Base-by-base conservation (phyloP, 306 rosid genomes). In the Cicer pinnatifidum region DNA sequence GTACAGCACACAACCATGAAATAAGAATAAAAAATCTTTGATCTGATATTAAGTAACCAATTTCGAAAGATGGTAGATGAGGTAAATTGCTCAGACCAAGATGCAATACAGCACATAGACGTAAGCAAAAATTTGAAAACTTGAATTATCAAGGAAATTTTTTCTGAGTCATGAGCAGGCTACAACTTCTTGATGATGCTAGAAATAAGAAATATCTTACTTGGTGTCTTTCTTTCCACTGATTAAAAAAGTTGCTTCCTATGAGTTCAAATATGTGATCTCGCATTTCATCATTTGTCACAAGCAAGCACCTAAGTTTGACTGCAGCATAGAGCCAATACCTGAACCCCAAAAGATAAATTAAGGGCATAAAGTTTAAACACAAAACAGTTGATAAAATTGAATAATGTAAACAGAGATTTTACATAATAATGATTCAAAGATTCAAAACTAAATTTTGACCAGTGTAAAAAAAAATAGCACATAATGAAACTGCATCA, bases 141-240 rank as follows among this genome's bases (percentile, higher is more conserved):
- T 57, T 48, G 43, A 57, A 23, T 58, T 2, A 59, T 7, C 7
- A 59, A 53, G 61, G 51, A 40, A 48, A 16, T 35, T 6, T 1
- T 5, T 28, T 60, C 59, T 73, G 45, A 40, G 38, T 37, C 12
- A 41, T 73, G 64, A 39, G 16, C 11, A 39, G 28, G 68, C 11
- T 73, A 46, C 8, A 75, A 60, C 15, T 50, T 44, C 11, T 12
- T 33, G 20, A 56, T 23, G 6, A 57, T 46, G 56, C 67, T 17
- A 11, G 56, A 69, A 35, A 73, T 48, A 56, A 84, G 75, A 70
- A 33, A 63, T 17, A 67, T 79, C 82, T 72, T 82, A 91, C 98
- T 58, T 89, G 98, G 82, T 94, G 98, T 75, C 87, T 85, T 83
- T 91, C 97, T 83, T 94, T 94, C 98, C 98, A 94, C 82, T 88